Base-by-base conservation (phyloP, 1,139 yeast genomes). In the Lodderomyces metapsilosis region DNA sequence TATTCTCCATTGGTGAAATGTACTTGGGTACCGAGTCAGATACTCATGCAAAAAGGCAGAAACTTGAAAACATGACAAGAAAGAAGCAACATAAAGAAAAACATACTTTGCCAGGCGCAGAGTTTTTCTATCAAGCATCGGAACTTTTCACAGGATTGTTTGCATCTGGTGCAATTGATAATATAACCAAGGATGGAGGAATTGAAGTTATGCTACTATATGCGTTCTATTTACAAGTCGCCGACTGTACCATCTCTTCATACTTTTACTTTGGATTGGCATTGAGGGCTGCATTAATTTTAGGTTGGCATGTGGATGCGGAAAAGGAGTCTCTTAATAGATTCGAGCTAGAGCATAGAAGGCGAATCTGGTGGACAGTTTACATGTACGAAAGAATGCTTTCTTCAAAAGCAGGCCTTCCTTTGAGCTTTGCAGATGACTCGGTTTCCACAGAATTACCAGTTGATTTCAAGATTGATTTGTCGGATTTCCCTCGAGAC, bases 321-420 rank as follows among this genome's bases (percentile, higher is more conserved):
- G 89, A 84, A 43, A 79, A 80, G 52, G 87, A 81, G 45, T 68
- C 71, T 23, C 57, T 84, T 41, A 73, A 81, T 43, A 62, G 87
- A 40, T 83, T 74, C 52, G 89, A 84, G 54, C 61, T 84, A 41
- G 96, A 88, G 52, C 95, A 88, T 58, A 68, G 94, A 50, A 70
- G 95, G 55, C 67, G 96, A 51, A 64, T 88, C 16, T 88, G 95
- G 92, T 88, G 96, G 96, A 86, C 95, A 0, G 91, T 87, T 9
- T 87, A 86, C 61, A 86, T 86, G 87, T 84, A 84, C 55, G 96
- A 88, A 62, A 64, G 95, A 58, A 87, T 87, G 88, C 64, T 87
- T 36, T 82, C 89, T 15, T 84, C 94, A 10, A 88, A 88, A 54
- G 91, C 92, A 1, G 96, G 96, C 0, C 66, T 87, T 30, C 95